Conservation (phyloP, 441 rosid species). For the Aleurites moluccanus region DNA sequence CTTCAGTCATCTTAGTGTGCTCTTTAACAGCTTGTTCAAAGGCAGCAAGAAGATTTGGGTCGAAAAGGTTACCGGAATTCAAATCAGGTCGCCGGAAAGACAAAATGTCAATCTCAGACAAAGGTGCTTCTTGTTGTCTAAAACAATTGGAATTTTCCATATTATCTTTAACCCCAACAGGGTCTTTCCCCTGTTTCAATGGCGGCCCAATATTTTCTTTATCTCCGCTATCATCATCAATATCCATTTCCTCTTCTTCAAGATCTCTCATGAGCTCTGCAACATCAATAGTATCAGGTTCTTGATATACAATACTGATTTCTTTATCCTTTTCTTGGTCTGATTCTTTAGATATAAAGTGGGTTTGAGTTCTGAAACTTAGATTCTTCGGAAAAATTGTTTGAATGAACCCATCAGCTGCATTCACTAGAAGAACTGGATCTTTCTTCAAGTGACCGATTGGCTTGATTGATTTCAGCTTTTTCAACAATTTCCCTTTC, state of each 20-base stretch:
- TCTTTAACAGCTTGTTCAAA: constrained; percentile 62
- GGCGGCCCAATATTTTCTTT: constrained; percentile 62
- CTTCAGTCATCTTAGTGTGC: constrained; percentile 41
- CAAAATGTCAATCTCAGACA: constrained; percentile 46
- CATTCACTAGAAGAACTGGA: constrained; percentile 53
- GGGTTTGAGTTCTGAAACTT: constrained; percentile 32
- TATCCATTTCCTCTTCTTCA: constrained; percentile 35
- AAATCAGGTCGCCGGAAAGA: constrained; percentile 72
- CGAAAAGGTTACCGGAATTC: constrained; percentile 68
- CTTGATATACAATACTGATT: constrained; percentile 23
- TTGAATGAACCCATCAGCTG: constrained; percentile 56
- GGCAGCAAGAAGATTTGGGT: constrained; percentile 69
- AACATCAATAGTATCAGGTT: constrained; percentile 47
- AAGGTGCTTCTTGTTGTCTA: constrained; percentile 30
- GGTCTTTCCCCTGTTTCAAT: neutral
- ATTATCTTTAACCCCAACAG: constrained; percentile 21
- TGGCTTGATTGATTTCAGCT: constrained; percentile 64
- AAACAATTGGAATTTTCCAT: constrained; percentile 21
- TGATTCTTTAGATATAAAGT: constrained; percentile 29
- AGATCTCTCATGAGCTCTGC: constrained; percentile 50
- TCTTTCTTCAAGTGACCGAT: constrained; percentile 66
- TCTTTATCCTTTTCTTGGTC: constrained; percentile 23
- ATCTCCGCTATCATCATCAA: constrained; percentile 31
- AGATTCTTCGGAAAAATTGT: constrained; percentile 32
- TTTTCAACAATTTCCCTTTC: constrained; percentile 72